phyloP scores from a whole-genome alignment of 768 basidiomycete species.

The Termitomyces titanicus region DNA sequence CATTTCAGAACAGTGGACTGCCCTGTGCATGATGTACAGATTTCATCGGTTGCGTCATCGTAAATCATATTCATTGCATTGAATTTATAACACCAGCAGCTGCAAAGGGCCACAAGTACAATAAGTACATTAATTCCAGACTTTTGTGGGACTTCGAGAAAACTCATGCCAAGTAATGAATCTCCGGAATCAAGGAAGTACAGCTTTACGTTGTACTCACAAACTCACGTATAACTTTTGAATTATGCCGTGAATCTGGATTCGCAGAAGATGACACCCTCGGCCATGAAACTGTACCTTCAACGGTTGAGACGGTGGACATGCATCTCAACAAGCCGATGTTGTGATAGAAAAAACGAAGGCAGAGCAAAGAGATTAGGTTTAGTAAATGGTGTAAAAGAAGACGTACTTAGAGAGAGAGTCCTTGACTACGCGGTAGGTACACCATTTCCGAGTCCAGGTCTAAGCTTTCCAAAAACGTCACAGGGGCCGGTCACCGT shows the following conservation, averaged over 20 bases:
- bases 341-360: background rate
- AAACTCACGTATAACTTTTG: background rate
- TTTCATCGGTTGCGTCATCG: background rate
- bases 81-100: no score
- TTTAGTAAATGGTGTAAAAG: background rate
- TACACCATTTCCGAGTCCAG: background rate
- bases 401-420: no score
- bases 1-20: background rate
- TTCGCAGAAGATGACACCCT: no score
- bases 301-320: background rate
- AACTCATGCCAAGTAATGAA: background rate
- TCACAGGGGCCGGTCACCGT: conserved; percentile 25
- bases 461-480: conserved; percentile 19
- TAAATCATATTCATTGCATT: background rate
- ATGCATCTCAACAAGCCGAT: background rate
- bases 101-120: no score
- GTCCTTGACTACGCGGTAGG: background rate
- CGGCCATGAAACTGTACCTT: background rate
- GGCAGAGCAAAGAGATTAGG: background rate
- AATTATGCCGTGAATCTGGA: no score
- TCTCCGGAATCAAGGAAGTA: background rate
- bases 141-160: background rate
- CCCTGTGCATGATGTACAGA: background rate
- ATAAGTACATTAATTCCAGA: background rate
- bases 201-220: no score